Percentiles rank a stretch among this genome's conserved stretches.
Conservation (phyloP, 2,329 filamentous ascomycete species). For the Fusarium incarnatum region DNA sequence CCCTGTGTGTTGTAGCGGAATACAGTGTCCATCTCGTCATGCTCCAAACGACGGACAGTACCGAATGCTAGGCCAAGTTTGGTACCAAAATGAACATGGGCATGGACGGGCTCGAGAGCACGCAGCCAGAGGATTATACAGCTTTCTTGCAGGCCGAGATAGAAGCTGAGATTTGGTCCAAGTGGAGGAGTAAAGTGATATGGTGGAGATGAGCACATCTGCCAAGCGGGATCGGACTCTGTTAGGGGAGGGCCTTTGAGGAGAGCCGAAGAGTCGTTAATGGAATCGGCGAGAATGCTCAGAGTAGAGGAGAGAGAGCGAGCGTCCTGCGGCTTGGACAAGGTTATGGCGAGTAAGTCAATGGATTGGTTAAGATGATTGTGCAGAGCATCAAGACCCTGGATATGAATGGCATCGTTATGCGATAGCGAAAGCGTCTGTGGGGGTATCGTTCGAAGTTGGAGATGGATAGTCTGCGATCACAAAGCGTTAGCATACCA, state of each 20-base stretch:
- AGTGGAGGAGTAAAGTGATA: constrained; percentile 58
- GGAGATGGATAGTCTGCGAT: constrained; percentile 77
- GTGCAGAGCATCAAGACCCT: constrained; percentile 77
- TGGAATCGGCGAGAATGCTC: constrained; percentile 65
- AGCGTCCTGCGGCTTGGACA: constrained; percentile 69
- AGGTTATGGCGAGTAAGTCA: constrained; percentile 82
- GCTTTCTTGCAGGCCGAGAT: constrained; percentile 76
- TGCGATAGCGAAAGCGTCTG: constrained; percentile 63
- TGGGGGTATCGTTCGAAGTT: constrained; percentile 74
- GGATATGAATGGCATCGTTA: constrained; percentile 67
- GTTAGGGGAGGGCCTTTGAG: constrained; percentile 65
- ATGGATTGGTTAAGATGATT: constrained; percentile 85
- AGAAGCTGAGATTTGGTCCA: constrained; percentile 77
- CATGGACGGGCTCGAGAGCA: constrained; percentile 74
- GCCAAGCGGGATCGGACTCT: constrained; percentile 58
- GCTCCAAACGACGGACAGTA: constrained; percentile 71
- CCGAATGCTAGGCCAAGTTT: constrained; percentile 78
- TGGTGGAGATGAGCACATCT: constrained; percentile 56
- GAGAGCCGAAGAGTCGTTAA: constrained; percentile 63
- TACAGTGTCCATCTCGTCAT: constrained; percentile 82
- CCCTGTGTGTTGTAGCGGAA: constrained; percentile 70
- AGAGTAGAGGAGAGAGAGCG: constrained; percentile 68
- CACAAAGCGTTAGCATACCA: constrained; percentile 15
- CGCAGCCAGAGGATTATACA: constrained; percentile 77
- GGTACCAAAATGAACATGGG: constrained; percentile 69